Base-by-base conservation (phyloP, 805 yeast species). In the Cyberlindnera galapagoensis region DNA sequence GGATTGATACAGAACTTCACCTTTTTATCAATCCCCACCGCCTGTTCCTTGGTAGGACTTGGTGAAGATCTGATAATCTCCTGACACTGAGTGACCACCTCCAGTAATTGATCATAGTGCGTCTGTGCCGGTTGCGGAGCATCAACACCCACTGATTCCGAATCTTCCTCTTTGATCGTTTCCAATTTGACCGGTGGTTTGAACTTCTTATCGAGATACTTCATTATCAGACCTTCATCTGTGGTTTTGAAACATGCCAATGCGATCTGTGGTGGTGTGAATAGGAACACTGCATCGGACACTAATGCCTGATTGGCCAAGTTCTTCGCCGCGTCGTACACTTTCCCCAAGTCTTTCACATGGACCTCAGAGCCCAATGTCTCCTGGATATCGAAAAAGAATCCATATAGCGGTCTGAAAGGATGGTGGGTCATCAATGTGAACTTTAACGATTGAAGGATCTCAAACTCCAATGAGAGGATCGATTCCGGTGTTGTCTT, bases 201-300 rank as follows among this genome's bases (percentile, higher is more conserved):
- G 43, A 79, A 79, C 53, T 82, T 84, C 43, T 69, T 65, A 42
- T 69, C 68, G 42, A 90, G 57, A 57, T 88, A 88, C 40, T 74
- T 66, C 34, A 73, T 74, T 3, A 82, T 72, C 23, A 83, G 58
- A 16, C 69, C 72, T 40, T 69, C 74, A 56, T 86, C 83, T 10
- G 69, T 73, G 33, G 70, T 67, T 59, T 80, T 74, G 51, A 88
- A 65, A 11, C 92, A 85, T 0, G 96, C 92, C 32, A 92, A 62
- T 1, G 97, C 96, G 19, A 92, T 84, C 51, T 92, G 98, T 1
- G 97, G 95, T 1, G 99, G 99, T 0, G 97, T 79, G 58, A 62
- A 90, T 21, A 76, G 62, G 46, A 85, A 90, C 7, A 70, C 63
- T 4, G 74, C 88, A 52, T 92, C 95, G 13, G 90, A 76, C 21